These are phyloP conservation scores for Pterocarpus macrocarpus DNA, from an alignment of 306 rosid genomes.

Conservation along the genomic window DNA sequence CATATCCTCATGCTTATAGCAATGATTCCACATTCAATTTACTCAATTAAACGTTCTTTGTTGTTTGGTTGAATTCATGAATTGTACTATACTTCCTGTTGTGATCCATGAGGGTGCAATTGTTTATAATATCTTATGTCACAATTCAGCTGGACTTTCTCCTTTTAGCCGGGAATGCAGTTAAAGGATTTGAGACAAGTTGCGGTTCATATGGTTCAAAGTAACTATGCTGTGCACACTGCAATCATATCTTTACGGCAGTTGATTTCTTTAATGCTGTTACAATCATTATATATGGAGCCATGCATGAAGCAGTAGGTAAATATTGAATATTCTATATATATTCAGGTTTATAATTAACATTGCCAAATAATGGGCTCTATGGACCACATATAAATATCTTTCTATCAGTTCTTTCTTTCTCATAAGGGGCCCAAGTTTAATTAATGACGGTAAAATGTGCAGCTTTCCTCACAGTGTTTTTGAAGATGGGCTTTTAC, in stretches of 20 bases:
- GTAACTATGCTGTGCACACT: not conserved
- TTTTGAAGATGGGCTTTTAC: not conserved
- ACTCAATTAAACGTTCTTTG: conserved; percentile 20
- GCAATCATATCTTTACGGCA: conserved; percentile 30
- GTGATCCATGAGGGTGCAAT: not conserved
- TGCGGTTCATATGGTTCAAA: not conserved
- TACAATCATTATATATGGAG: not conserved
- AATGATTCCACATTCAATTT: conserved; percentile 18
- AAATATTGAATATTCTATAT: not conserved
- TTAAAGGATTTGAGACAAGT: not conserved
- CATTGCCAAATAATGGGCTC: not conserved
- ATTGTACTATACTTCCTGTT: not conserved
- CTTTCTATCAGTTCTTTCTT: no score
- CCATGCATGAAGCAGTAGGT: not conserved
- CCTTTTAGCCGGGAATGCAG: not conserved
- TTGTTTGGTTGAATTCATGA: not conserved
- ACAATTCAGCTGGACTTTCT: not conserved
- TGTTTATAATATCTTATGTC: not conserved
- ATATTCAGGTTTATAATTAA: not conserved
- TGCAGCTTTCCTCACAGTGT: not conserved
- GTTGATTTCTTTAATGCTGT: not conserved
- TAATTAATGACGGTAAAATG: no score
- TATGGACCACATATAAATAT: no score
- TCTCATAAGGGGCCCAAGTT: no score
- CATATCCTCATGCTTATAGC: conserved; percentile 1